Percentiles rank a stretch among this genome's conserved stretches.
These are phyloP conservation scores for Saccharomycopsis microspora DNA, from an alignment of 805 yeast species.

Conservation along the genomic window DNA sequence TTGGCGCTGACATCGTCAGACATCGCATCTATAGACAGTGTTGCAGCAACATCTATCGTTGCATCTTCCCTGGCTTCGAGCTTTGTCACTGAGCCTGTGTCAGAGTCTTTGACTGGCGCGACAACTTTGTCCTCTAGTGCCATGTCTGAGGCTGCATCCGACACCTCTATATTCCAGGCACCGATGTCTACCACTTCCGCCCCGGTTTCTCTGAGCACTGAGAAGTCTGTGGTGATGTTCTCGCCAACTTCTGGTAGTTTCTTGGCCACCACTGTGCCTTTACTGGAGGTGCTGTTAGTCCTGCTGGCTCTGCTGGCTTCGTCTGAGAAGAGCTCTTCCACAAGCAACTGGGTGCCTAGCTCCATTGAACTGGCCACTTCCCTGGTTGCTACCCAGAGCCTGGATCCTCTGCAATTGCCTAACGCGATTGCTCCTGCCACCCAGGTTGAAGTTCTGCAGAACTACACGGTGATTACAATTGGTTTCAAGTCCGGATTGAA, in stretches of 20 bases:
- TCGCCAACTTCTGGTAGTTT: constrained; percentile 13
- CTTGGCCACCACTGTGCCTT: constrained; percentile 13
- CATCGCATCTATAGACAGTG: no score
- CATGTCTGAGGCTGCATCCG: background rate
- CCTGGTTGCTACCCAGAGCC: constrained; percentile 8
- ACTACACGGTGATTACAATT: constrained; percentile 50
- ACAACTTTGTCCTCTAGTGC: background rate
- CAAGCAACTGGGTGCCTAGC: constrained; percentile 14
- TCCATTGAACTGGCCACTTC: constrained; percentile 8
- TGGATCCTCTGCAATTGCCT: constrained; percentile 43
- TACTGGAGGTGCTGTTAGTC: constrained; percentile 2
- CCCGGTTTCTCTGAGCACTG: background rate
- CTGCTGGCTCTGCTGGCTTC: background rate
- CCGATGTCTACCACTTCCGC: background rate
- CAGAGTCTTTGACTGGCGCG: background rate
- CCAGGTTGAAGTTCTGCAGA: constrained; percentile 30
- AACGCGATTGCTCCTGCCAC: constrained; percentile 63
- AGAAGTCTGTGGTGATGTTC: constrained; percentile 7
- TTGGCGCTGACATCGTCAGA: no score
- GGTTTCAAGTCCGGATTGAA: constrained; percentile 75
- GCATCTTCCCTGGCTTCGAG: no score
- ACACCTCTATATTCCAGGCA: background rate
- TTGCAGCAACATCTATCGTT: no score
- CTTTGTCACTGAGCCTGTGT: no score
- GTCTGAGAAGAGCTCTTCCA: background rate